Base-by-base conservation (phyloP, 2,329 filamentous ascomycete genomes). In the Peltaster fructicola region DNA sequence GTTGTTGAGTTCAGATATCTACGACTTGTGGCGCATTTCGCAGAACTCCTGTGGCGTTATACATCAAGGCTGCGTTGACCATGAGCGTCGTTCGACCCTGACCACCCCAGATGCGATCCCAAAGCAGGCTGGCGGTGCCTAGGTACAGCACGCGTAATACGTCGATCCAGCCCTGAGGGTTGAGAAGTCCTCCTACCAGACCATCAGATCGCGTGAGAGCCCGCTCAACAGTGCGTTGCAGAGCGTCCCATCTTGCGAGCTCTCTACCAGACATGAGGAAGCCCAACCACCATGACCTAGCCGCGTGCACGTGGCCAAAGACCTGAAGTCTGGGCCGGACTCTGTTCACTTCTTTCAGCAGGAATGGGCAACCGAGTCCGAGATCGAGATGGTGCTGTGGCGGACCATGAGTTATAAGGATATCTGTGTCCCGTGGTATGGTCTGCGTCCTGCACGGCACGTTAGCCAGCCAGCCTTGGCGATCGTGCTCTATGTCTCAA, bases 291-390 rank as follows among this genome's bases (percentile, higher is more conserved):
- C 45, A 42, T 14, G 30, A 38, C 19, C 34, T 33, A 4, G 69
- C 77, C 42, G 64, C 75, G 53, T 92, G 82, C 13, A 84, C 65
- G 50, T 92, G 82, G 1, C 81, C 82, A 46, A 88, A 91, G 23
- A 91, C 64, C 48, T 91, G 80, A 8, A 91, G 54, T 8, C 58
- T 58, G 0, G 82, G 82, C 33, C 67, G 70, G 7, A 81, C 68
- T 17, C 75, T 66, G 70, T 75, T 79, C 10, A 77, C 50, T 41
- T 90, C 81, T 8, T 59, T 52, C 5, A 85, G 59, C 5, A 91
- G 61, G 15, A 35, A 32, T 16, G 70, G 65, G 36, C 77, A 84
- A 27, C 79, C 81, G 48, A 57, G 44, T 51, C 68, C 65, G 41
- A 74, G 36, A 53, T 76, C 51, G 50, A 72, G 58, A 44, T 91